phyloP scores from a whole-genome alignment of 1,284 basidiomycete genomes.

The Stygiomarasmius scandens region DNA sequence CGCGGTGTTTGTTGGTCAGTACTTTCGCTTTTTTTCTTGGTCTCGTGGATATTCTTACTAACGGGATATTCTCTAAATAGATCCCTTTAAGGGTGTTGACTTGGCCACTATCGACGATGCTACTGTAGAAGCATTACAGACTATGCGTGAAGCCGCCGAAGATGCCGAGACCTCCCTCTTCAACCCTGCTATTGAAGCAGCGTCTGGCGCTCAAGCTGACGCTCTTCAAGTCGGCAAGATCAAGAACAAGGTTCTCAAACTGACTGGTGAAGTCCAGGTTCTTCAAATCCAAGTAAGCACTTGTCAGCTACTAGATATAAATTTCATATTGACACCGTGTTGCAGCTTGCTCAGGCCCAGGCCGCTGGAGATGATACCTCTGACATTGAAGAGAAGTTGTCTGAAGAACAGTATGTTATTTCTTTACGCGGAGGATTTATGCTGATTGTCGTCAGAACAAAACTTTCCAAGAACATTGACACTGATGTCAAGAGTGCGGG shows the following conservation, averaged over 20 bases:
- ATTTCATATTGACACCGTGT: background rate
- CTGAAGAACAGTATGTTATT: slow-evolving; percentile 32
- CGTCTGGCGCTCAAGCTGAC: slow-evolving; percentile 38
- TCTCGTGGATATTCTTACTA: background rate
- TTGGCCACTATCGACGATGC: slow-evolving; percentile 30
- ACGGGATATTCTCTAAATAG: slow-evolving; percentile 16
- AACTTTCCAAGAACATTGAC: slow-evolving; percentile 40
- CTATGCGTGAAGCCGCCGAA: slow-evolving; percentile 44
- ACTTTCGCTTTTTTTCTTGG: too few species aligned
- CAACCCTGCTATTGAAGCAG: slow-evolving; percentile 45
- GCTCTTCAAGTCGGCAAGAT: slow-evolving; percentile 49
- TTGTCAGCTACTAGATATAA: background rate
- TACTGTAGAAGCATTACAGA: slow-evolving; percentile 35
- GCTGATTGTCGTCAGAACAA: slow-evolving; percentile 24
- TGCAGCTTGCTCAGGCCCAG: slow-evolving; percentile 39
- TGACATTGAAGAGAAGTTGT: slow-evolving; percentile 28
- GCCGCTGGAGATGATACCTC: slow-evolving; percentile 38
- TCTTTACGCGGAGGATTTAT: background rate
- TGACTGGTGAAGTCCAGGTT: slow-evolving; percentile 44
- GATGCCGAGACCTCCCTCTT: slow-evolving; percentile 46
- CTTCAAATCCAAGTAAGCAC: slow-evolving; percentile 39
- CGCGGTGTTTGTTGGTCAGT: slow-evolving; percentile 40
- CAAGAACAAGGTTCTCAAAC: slow-evolving; percentile 57
- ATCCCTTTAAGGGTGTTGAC: slow-evolving; percentile 41
- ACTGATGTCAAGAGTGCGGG: slow-evolving; percentile 36